phyloP scores from a whole-genome alignment of 2,329 filamentous ascomycete genomes.

The Epichloe uncinata region DNA sequence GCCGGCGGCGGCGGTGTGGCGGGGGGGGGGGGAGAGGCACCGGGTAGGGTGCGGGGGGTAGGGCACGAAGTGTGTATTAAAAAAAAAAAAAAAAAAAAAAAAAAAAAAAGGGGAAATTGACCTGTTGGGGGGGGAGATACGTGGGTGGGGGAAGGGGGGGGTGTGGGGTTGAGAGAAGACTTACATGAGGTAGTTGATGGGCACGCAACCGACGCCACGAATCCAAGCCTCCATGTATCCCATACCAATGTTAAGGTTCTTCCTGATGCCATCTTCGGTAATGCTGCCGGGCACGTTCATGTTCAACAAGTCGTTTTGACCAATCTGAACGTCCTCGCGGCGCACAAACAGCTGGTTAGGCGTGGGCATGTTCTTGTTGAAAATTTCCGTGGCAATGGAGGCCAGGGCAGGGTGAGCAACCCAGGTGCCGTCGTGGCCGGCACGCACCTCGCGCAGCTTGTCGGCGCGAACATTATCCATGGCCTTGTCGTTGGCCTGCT shows the following conservation, averaged over 20 bases:
- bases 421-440: constrained; percentile 94
- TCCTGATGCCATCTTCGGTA: constrained; percentile 88
- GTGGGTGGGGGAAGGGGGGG: too few relatives aligned
- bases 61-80: too few relatives aligned
- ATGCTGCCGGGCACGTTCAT: constrained; percentile 92
- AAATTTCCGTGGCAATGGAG: constrained; percentile 75
- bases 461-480: constrained; percentile 90
- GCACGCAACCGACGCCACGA: constrained; percentile 85
- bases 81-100: too few relatives aligned
- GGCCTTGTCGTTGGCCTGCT: constrained; percentile 78
- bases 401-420: constrained; percentile 93
- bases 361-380: constrained; percentile 97
- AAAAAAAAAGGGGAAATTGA: too few relatives aligned
- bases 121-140: too few relatives aligned
- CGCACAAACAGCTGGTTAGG: constrained; percentile 91
- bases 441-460: constrained; percentile 90
- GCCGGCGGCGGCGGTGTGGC: too few relatives aligned
- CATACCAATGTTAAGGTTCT: constrained; percentile 94
- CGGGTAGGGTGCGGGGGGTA: too few relatives aligned
- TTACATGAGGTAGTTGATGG: constrained; percentile 92
- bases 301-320: constrained; percentile 84
- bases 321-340: constrained; percentile 77
- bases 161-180: too few relatives aligned
- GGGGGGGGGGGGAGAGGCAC: too few relatives aligned
- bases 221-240: constrained; percentile 99